Evolutionary conservation across 768 basidiomycete genomes (phyloP).

Genomic region (Trametes punicea): DNA sequence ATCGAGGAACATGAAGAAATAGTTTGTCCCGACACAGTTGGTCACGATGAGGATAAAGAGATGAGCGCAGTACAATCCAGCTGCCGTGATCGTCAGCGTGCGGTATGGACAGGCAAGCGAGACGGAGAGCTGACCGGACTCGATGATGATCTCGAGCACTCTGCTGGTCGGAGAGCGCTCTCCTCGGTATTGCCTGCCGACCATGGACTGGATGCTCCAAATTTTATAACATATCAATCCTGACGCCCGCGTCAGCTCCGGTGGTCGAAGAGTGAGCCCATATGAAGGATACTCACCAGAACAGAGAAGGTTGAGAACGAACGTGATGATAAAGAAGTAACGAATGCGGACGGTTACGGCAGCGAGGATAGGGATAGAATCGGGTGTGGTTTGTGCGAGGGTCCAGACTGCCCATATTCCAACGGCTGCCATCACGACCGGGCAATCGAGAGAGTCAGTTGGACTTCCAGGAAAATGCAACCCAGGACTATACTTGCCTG

Average conservation of each 20-base stretch:
- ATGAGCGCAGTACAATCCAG: constrained; percentile 8
- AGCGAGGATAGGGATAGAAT: background rate
- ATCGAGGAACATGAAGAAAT: constrained; percentile 10
- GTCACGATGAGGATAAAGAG: constrained; percentile 8
- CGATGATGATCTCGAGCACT: constrained; percentile 6
- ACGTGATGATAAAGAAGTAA: constrained; percentile 13
- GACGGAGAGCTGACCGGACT: constrained; percentile 3
- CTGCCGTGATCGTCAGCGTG: background rate
- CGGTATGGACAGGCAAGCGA: background rate
- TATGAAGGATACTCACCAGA: background rate
- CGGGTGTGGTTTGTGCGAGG: background rate
- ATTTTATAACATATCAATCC: constrained; percentile 10
- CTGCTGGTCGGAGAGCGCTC: background rate
- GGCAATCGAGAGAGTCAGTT: background rate
- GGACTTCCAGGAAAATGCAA: no score
- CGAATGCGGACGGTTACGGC: constrained; percentile 8
- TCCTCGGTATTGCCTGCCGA: background rate
- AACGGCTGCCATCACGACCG: background rate
- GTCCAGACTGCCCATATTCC: constrained; percentile 8
- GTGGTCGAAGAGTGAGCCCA: no score
- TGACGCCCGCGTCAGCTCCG: no score
- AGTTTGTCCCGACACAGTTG: background rate
- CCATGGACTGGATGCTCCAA: background rate
- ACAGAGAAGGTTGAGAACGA: constrained; percentile 9
- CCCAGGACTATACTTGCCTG: background rate